Percentiles rank a stretch among this genome's conserved stretches.
phyloP scores from a whole-genome alignment of 2,329 filamentous ascomycete species.

The Myriosclerotinia duriaeana region DNA sequence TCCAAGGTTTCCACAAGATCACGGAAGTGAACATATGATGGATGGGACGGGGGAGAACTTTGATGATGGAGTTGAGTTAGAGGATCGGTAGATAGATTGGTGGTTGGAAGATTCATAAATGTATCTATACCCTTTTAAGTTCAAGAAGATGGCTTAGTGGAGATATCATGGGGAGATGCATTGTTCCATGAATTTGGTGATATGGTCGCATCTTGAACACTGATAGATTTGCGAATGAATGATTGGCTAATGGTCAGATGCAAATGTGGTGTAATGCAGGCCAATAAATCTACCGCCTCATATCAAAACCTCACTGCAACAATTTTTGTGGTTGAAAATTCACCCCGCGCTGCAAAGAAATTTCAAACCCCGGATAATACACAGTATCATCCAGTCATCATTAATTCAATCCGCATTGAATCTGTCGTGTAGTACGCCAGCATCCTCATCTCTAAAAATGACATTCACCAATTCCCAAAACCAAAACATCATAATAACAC shows the following conservation, averaged over 20 bases:
- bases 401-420: conserved; percentile 92
- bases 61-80: conserved; percentile 49
- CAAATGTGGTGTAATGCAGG: background rate
- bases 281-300: background rate
- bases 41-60: conserved; percentile 52
- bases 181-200: too few relatives aligned
- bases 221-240: background rate
- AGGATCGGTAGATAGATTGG: conserved; percentile 34
- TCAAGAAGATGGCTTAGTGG: background rate
- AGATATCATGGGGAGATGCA: background rate
- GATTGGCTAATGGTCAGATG: conserved; percentile 9
- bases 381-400: conserved; percentile 57
- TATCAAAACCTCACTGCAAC: too few relatives aligned
- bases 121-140: conserved; percentile 2
- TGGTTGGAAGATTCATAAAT: background rate
- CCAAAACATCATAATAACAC: conserved; percentile 55
- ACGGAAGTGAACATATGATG: conserved; percentile 45
- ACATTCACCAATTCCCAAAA: conserved; percentile 41
- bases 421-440: conserved; percentile 53
- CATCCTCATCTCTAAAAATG: conserved; percentile 53
- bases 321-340: too few relatives aligned
- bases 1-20: conserved; percentile 23
- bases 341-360: background rate
- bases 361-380: background rate
- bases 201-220: background rate